Percentiles rank a stretch among this genome's conserved stretches.
Evolutionary conservation across 2,329 filamentous ascomycete species (phyloP).

Genomic region (Atkinsonella hypoxylon): DNA sequence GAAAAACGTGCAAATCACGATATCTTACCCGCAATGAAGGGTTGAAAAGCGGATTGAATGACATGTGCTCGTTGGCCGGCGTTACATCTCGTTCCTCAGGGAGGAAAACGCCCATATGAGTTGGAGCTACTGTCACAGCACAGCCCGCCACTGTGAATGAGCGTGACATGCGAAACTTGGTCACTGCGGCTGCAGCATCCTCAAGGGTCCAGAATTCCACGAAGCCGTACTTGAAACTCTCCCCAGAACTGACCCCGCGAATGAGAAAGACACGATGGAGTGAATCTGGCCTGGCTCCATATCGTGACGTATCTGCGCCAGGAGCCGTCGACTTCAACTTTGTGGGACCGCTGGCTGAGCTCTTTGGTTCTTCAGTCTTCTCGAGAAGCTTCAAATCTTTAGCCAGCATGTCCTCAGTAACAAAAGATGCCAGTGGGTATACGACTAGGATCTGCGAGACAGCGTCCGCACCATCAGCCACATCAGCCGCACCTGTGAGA

Average conservation of each 20-base stretch:
- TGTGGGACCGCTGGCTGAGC: conserved; percentile 31
- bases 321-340: conserved; percentile 50
- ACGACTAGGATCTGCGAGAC: conserved; percentile 69
- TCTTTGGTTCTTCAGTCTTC: conserved; percentile 38
- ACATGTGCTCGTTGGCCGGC: conserved; percentile 46
- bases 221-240: conserved; percentile 73
- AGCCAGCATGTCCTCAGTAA: conserved; percentile 61
- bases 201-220: conserved; percentile 68
- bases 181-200: conserved; percentile 63
- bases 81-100: conserved; percentile 50
- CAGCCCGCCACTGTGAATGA: conserved; percentile 69
- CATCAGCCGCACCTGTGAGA: conserved; percentile 37
- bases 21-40: conserved; percentile 57
- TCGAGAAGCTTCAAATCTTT: conserved; percentile 65
- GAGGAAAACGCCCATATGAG: conserved; percentile 76
- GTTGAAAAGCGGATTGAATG: conserved; percentile 61
- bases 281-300: conserved; percentile 63
- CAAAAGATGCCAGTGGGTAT: conserved; percentile 55
- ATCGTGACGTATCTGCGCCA: conserved; percentile 41
- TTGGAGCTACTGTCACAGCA: conserved; percentile 59
- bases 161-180: conserved; percentile 58
- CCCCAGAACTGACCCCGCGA: conserved; percentile 56
- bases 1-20: conserved; percentile 64
- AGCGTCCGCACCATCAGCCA: conserved; percentile 36
- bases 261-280: conserved; percentile 66